These are phyloP conservation scores for Solanum megistacrolobum DNA, from an alignment of 257 asterid species.

Conservation along the genomic window DNA sequence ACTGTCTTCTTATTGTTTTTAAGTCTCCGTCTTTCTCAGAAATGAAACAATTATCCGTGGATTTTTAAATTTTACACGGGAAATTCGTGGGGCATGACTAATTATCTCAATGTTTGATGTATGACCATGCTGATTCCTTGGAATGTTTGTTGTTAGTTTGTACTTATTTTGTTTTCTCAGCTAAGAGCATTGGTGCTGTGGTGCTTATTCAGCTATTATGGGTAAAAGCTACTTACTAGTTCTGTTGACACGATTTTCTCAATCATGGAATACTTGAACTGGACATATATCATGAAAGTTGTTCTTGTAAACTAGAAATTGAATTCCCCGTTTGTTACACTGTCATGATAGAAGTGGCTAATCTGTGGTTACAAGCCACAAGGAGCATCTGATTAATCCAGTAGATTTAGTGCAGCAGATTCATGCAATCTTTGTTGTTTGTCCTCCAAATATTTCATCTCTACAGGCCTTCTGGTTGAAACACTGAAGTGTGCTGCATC, in stretches of 20 bases:
- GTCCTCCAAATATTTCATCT: neutral
- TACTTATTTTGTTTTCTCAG: neutral
- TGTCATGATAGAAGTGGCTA: neutral
- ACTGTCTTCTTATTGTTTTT: neutral
- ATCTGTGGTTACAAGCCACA: neutral
- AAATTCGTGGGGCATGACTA: neutral
- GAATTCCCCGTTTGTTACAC: neutral
- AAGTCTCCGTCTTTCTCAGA: neutral
- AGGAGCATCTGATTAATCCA: neutral
- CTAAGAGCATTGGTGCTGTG: neutral
- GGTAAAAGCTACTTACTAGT: neutral
- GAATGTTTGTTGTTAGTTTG: neutral
- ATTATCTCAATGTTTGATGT: neutral
- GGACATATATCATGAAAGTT: neutral
- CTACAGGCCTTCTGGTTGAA: neutral
- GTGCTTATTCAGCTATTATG: neutral
- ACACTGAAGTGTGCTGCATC: neutral
- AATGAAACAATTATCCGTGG: neutral
- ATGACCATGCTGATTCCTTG: neutral
- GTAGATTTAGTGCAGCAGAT: neutral
- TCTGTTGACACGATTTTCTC: neutral
- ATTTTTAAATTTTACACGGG: neutral
- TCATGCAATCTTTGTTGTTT: neutral
- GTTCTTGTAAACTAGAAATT: neutral
- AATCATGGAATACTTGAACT: neutral